phyloP scores from a whole-genome alignment of 208 protist genomes.

The Leptomonas pyrrhocoris region DNA sequence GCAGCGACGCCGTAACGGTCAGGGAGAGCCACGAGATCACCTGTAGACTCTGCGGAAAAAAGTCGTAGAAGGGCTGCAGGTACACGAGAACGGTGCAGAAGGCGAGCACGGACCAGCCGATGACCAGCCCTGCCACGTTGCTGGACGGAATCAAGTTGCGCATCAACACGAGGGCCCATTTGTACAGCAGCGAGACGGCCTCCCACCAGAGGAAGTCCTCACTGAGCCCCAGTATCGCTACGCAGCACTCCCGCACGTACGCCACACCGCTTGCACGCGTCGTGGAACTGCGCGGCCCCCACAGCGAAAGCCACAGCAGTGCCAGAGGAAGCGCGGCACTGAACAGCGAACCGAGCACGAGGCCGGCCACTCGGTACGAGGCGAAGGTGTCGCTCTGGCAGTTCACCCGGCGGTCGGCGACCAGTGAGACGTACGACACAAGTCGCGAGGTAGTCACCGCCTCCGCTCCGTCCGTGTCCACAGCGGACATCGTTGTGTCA shows the following conservation, averaged over 20 bases:
- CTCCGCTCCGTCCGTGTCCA: not conserved
- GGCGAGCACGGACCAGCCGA: slow-evolving; percentile 19
- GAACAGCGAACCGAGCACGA: slow-evolving; percentile 28
- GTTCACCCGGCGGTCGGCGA: slow-evolving; percentile 26
- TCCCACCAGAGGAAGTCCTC: slow-evolving; percentile 33
- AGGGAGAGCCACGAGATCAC: slow-evolving; percentile 15
- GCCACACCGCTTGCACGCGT: not conserved
- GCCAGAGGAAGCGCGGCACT: slow-evolving; percentile 26
- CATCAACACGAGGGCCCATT: slow-evolving; percentile 22
- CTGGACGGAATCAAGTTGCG: slow-evolving; percentile 15
- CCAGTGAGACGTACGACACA: slow-evolving; percentile 8
- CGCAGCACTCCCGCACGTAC: slow-evolving; percentile 15
- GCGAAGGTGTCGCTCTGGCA: slow-evolving; percentile 17
- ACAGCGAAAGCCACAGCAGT: slow-evolving; percentile 20
- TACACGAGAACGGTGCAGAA: slow-evolving; percentile 21
- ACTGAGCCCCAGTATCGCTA: slow-evolving; percentile 20
- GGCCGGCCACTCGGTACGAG: slow-evolving; percentile 30
- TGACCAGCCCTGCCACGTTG: slow-evolving; percentile 25
- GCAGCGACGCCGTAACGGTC: slow-evolving; percentile 21
- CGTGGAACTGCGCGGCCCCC: not conserved
- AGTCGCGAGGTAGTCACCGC: not conserved
- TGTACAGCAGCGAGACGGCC: slow-evolving; percentile 19
- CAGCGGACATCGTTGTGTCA: slow-evolving; percentile 13
- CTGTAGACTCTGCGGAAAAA: slow-evolving; percentile 24
- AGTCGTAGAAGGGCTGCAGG: slow-evolving; percentile 19